Base-by-base conservation (phyloP, 2,329 filamentous ascomycete species). In the Phialocephala subalpina region DNA sequence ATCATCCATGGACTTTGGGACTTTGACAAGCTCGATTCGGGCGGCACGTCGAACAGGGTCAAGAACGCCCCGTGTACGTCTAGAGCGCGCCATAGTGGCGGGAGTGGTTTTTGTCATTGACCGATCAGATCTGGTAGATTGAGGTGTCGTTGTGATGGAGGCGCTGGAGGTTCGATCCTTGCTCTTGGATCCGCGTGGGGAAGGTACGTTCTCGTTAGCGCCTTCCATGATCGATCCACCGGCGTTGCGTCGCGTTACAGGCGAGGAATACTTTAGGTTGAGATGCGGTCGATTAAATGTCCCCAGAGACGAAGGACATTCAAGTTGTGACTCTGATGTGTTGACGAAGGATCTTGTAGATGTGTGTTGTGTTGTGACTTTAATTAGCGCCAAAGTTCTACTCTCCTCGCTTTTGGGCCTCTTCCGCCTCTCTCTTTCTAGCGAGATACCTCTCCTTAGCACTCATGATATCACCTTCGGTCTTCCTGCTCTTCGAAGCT, bases 361-460 rank as follows among this genome's bases (percentile, higher is more conserved):
- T 27, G 22, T 53, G 18, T 53, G n/a, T 53, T 27, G 27, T 53
- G 49, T 27, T 29, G 25, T 29, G 11, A 18, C 18, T 42, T 53
- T 53, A 12, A 53, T 53, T 53, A 27, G 22, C 22, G 25, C 11
- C 20, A n/a, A 42, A 49, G 20, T 29, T 20, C 42, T 36, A 60
- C 55, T 73, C 69, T 9, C 78, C 81, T 66, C 81, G 83, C 75
- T 83, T 87, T 78, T 89, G 89, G 12, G 85, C 89, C 75, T 91
- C 90, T 67, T 91, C 92, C 0, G 89, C 90, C 65, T 92, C 91
- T 73, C 82, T 84, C 81, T 94, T 95, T 75, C 92, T 84, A 63
- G 91, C 90, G 62, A 96, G 81, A 77, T 94, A 96, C 71, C 92
- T 83, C 79, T 94, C 92, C 78, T 88, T 92, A 1, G 92, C 92